Conservation (phyloP, 306 rosid species). For the Prunus kanzakura region DNA sequence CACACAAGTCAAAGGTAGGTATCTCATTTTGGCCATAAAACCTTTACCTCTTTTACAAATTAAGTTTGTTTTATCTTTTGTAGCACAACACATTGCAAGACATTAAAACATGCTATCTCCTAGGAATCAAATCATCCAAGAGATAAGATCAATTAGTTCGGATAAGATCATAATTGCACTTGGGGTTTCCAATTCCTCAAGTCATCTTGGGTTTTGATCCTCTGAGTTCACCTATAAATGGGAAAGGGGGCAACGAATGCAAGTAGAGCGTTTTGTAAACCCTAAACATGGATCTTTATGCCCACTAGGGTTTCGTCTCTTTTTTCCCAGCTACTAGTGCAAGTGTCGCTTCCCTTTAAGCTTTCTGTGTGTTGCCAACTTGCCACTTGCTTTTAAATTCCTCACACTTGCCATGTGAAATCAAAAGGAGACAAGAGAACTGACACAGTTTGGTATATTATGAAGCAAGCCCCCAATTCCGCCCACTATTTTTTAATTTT, state of each 20-base stretch:
- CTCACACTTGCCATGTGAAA: background rate
- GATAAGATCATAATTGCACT: background rate
- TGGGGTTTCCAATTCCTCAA: background rate
- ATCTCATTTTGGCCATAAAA: too few relatives aligned
- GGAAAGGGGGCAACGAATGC: background rate
- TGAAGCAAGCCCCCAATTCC: background rate
- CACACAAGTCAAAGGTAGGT: too few relatives aligned
- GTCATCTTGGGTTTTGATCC: conserved; percentile 1
- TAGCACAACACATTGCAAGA: too few relatives aligned
- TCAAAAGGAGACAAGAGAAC: background rate
- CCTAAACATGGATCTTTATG: too few relatives aligned
- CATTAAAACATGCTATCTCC: too few relatives aligned
- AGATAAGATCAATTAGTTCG: background rate
- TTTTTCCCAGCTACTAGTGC: background rate
- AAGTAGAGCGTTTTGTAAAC: too few relatives aligned
- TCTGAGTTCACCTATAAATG: background rate
- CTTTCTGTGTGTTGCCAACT: background rate
- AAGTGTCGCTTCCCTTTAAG: background rate
- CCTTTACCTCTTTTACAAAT: too few relatives aligned
- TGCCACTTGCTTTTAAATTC: background rate
- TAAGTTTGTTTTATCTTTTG: too few relatives aligned
- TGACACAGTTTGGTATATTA: background rate
- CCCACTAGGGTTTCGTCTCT: background rate
- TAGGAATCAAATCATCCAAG: background rate
- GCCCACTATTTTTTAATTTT: background rate